Base-by-base conservation (phyloP, 2,329 filamentous ascomycete genomes). In the Talaromyces rugulosus region DNA sequence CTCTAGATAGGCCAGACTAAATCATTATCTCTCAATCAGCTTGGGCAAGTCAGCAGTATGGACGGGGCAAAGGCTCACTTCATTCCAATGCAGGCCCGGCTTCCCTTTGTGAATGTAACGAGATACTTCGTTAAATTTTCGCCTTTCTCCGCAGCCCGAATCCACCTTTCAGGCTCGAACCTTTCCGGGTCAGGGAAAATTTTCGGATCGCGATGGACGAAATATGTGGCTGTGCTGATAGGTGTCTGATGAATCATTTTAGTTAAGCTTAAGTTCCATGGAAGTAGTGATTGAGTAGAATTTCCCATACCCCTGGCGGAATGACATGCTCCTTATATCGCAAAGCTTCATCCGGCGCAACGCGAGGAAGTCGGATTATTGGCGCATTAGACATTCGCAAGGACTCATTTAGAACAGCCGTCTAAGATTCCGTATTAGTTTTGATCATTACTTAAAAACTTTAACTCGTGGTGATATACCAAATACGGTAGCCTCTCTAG, bases 81-180 rank as follows among this genome's bases (percentile, higher is more conserved):
- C 53, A 78, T 78, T 14, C 81, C 81, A 11, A 79, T 71, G 62
- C 81, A 83, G 67, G 77, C 76, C 23, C 80, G 69, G 3, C 72
- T 76, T 0, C 80, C 80, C 47, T 71, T 73, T 40, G 70, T 71
- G 58, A 80, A 80, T 0, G 73, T 63, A 6, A 79, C 70, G 31
- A 79, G 62, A 58, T 75, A 78, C 30, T 69, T 71, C 27, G 75
- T 68, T 12, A 77, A 66, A 1, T 71, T 68, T 23, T 74, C 67
- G 3, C 74, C 72, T 40, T 70, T 66, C 4, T 68, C 66, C 6
- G 68, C 65, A 76, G 65, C 63, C 44, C 71, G 64, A 12, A 74
- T 66, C 72, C 75, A 78, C 58, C 76, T 66, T 23, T 77, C 75
- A 3, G 77, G 76, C 6, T 67, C 64, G 67, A 77, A 78, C 1